Base-by-base conservation (phyloP, 257 asterid genomes). In the Osmanthus fragrans region DNA sequence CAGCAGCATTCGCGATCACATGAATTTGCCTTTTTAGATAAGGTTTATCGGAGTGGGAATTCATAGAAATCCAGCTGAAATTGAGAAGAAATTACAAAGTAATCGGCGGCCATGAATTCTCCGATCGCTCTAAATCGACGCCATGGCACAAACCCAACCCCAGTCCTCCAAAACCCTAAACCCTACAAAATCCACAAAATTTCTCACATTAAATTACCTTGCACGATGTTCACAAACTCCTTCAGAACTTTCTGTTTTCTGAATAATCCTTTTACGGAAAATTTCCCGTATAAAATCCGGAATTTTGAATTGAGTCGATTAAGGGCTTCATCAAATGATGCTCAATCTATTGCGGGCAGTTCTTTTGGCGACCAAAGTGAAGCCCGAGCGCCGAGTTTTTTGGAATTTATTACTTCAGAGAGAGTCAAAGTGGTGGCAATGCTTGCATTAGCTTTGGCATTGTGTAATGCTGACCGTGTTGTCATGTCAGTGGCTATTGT, bases 401-500 rank as follows among this genome's bases (percentile, higher is more conserved):
- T 79, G 82, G 98, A 93, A 90, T 93, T 93, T 75, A 91, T 95
- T 77, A 95, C 99, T 81, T 95, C 99, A 47, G 99, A 95, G 87
- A 90, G 99, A 83, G 94, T 95, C 77, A 95, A 95, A 84, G 99
- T 95, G 76, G 99, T 95, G 81, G 90, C 93, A 39, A 95, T 95
- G 99, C 85, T 95, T 79, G 99, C 94, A 27, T 71, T 95, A 85
- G 95, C 99, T 82, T 76, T 95, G 85, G 97, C 92, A 12, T 90
- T 93, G 39, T 95, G 99, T 74, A 93, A 95, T 83, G 99, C 99
- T 32, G 99, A 95, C 68, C 91, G 99, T 1, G 98, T 93, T 68
- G 99, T 93, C 25, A 95, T 95, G 99, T 95, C 99, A 3, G 99
- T 95, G n/a, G 99, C 96, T 30, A 93, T 95, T 9, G 99, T 95